Conservation (phyloP, 2,329 filamentous ascomycete species). For the Apiospora kogelbergensis region DNA sequence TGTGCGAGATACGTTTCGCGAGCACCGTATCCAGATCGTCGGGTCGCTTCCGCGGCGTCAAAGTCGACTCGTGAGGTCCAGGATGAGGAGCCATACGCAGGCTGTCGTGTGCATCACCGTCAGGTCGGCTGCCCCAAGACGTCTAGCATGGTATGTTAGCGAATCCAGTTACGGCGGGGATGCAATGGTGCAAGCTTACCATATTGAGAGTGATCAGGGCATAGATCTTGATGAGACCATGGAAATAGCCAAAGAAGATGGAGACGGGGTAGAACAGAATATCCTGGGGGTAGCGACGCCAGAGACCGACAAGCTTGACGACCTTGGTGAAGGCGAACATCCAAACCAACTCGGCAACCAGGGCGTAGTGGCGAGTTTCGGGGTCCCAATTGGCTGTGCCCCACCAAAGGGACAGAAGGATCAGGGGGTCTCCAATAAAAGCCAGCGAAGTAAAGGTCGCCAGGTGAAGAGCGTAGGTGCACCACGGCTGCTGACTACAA, state of each 20-base stretch:
- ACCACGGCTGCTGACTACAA: slow-evolving; percentile 83
- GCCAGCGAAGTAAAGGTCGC: slow-evolving; percentile 91
- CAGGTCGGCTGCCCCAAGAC: slow-evolving; percentile 91
- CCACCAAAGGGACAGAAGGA: slow-evolving; percentile 69
- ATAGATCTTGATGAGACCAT: slow-evolving; percentile 89
- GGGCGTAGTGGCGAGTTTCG: slow-evolving; percentile 54
- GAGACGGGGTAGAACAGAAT: slow-evolving; percentile 80
- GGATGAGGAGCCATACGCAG: slow-evolving; percentile 61
- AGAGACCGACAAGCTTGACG: slow-evolving; percentile 86
- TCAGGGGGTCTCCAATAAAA: slow-evolving; percentile 72
- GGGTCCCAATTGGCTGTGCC: slow-evolving; percentile 63
- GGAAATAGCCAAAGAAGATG: slow-evolving; percentile 87
- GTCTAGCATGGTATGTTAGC: slow-evolving; percentile 58
- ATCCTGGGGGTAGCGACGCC: slow-evolving; percentile 80
- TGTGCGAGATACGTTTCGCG: not conserved
- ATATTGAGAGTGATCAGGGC: slow-evolving; percentile 79
- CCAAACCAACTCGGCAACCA: slow-evolving; percentile 64
- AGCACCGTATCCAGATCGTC: not conserved
- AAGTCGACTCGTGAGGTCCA: slow-evolving; percentile 32
- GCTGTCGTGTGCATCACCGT: slow-evolving; percentile 81
- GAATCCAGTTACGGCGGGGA: not conserved
- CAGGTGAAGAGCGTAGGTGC: slow-evolving; percentile 87
- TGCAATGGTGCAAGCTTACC: slow-evolving; percentile 53
- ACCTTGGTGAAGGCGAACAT: slow-evolving; percentile 84
- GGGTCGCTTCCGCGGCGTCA: slow-evolving; percentile 7